phyloP scores from a whole-genome alignment of 2,329 filamentous ascomycete genomes.

The Monilinia aucupariae region DNA sequence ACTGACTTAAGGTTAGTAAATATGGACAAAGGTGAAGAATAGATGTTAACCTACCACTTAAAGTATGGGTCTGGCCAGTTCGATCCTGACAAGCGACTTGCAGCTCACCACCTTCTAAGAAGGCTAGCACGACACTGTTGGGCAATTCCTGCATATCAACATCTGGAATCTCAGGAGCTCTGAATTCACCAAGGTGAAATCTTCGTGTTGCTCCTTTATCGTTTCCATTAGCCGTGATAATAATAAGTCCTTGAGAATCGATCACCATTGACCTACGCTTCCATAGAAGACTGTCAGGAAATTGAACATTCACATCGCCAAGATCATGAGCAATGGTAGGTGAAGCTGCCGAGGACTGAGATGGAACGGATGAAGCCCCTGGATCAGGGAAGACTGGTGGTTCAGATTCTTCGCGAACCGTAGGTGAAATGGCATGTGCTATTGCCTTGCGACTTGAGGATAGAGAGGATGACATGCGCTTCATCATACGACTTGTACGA shows the following conservation, averaged over 20 bases:
- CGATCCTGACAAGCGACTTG: slow-evolving; percentile 61
- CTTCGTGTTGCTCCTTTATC: slow-evolving; percentile 57
- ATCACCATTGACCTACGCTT: slow-evolving; percentile 86
- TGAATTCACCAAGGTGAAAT: slow-evolving; percentile 83
- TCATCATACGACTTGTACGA: slow-evolving; percentile 47
- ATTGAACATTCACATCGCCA: slow-evolving; percentile 93
- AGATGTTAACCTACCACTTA: slow-evolving; percentile 38
- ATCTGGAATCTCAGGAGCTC: slow-evolving; percentile 73
- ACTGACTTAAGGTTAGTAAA: slow-evolving; percentile 24
- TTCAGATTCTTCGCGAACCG: slow-evolving; percentile 38
- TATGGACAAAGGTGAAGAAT: background rate
- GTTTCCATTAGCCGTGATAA: slow-evolving; percentile 53
- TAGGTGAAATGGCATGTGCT: slow-evolving; percentile 34
- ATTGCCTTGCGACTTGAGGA: slow-evolving; percentile 40
- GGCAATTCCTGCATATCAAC: slow-evolving; percentile 89
- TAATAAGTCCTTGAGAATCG: slow-evolving; percentile 75
- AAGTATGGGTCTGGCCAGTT: slow-evolving; percentile 49
- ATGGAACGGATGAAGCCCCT: slow-evolving; percentile 21
- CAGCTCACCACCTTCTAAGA: slow-evolving; percentile 57
- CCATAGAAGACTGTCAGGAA: slow-evolving; percentile 93
- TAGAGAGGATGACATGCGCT: slow-evolving; percentile 58
- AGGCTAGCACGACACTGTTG: slow-evolving; percentile 66
- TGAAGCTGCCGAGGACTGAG: slow-evolving; percentile 35
- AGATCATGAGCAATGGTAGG: slow-evolving; percentile 25
- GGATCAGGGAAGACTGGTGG: slow-evolving; percentile 15